phyloP scores from a whole-genome alignment of 176 grass and related monocot genomes.

The Ensete glaucum region DNA sequence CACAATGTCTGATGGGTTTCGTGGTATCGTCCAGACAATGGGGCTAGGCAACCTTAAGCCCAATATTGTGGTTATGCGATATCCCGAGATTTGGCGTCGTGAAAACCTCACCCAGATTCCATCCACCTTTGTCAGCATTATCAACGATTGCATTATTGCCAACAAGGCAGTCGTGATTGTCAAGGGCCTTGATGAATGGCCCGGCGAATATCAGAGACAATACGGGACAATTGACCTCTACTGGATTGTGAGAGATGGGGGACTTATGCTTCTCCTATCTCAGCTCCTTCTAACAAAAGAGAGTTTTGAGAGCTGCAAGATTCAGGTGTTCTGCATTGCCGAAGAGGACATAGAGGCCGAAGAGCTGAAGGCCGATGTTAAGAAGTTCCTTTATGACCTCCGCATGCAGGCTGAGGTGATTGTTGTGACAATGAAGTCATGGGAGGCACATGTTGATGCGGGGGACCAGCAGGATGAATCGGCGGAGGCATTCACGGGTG shows the following conservation, averaged over 20 bases:
- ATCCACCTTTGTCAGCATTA: conserved; percentile 90
- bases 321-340: conserved; percentile 94
- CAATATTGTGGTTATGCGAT: conserved; percentile 92
- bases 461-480: conserved; percentile 65
- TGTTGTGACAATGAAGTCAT: conserved; percentile 84
- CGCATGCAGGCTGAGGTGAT: conserved; percentile 96
- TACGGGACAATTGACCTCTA: conserved; percentile 96
- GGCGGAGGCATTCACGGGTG: conserved; percentile 64
- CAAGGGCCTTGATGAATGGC: conserved; percentile 98
- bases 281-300: conserved; percentile 95
- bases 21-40: conserved; percentile 88
- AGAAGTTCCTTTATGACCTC: conserved; percentile 95
- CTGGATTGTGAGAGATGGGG: conserved; percentile 95
- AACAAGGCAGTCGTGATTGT: conserved; percentile 97
- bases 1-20: conserved; percentile 86
- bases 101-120: conserved; percentile 92
- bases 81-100: conserved; percentile 91
- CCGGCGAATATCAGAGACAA: conserved; percentile 84
- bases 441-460: conserved; percentile 49
- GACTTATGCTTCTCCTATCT: conserved; percentile 89
- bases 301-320: conserved; percentile 91
- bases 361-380: conserved; percentile 89
- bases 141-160: conserved; percentile 97
- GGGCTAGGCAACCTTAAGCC: conserved; percentile 96
- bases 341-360: conserved; percentile 94